Conservation (phyloP, 345 rosid species). For the Dovyalis caffra region DNA sequence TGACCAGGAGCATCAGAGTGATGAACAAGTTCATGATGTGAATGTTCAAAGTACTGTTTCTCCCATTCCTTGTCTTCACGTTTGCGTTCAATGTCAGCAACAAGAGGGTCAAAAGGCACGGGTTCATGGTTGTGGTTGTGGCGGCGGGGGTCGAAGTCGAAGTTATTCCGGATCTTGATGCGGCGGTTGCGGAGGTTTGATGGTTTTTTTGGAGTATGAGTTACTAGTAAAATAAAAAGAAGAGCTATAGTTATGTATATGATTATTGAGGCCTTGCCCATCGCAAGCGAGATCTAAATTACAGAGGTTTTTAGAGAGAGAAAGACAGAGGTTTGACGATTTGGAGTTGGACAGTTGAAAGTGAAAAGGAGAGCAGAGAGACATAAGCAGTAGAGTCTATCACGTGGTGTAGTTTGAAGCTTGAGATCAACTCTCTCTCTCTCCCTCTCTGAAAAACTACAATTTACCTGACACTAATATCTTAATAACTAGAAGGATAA, state of each 20-base stretch:
- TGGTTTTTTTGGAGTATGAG: constrained; percentile 20
- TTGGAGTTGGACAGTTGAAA: neutral
- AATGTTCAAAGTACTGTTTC: constrained; percentile 54
- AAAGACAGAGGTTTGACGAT: neutral
- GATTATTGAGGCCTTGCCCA: constrained; percentile 21
- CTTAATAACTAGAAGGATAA: too few relatives aligned
- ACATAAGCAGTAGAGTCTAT: neutral
- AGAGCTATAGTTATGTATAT: constrained; percentile 24
- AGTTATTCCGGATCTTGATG: constrained; percentile 36
- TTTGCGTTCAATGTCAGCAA: constrained; percentile 69
- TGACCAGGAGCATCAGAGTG: constrained; percentile 51
- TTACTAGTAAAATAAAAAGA: constrained; percentile 24
- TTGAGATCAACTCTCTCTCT: neutral
- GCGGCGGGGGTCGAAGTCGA: constrained; percentile 19
- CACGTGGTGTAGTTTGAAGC: neutral
- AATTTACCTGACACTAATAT: too few relatives aligned
- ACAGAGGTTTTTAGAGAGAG: neutral
- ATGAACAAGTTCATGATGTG: constrained; percentile 50
- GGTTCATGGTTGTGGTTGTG: constrained; percentile 41
- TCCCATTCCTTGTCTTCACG: constrained; percentile 91
- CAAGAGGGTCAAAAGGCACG: constrained; percentile 67
- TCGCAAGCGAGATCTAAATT: neutral
- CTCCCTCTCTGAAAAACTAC: neutral
- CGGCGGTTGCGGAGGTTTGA: constrained; percentile 23
- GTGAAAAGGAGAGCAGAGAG: neutral